Base-by-base conservation (phyloP, 2,329 filamentous ascomycete genomes). In the Paraphaeosphaeria sporulosa region DNA sequence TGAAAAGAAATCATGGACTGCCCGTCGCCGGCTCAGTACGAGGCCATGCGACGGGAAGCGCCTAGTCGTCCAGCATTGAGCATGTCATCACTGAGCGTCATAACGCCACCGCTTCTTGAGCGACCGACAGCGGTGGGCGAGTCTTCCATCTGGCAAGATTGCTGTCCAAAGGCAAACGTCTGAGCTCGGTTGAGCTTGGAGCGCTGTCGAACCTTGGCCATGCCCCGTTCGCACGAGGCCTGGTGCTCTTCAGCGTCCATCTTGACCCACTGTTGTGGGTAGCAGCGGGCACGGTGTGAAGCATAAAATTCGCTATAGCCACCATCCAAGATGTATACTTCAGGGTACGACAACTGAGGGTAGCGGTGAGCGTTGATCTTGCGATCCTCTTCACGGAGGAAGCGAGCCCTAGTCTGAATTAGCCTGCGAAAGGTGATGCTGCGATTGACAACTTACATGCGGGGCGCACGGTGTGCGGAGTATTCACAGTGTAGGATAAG, bases 401-500 rank as follows among this genome's bases (percentile, higher is more conserved):
- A 93, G 71, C 95, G 93, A 52, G 95, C 95, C 82, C 83, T 85
- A 19, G 2, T 19, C 7, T 47, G 27, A 53, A 56, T 78, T 61
- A 77, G 70, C 55, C 36, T 32, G 48, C 23, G 30, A 8, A 21
- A 27, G 1, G 19, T 15, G 7, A 23, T 8, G 10, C 13, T 40
- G 9, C 32, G 32, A 27, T 27, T n/a, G 42, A 23, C 8, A 6
- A 71, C 82, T 76, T 78, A 85, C 91, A 98, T 98, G 64, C 97
- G 89, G 49, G 95, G 95, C 48, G 95, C 95, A 64, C 95, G 92
- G 77, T 98, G 94, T 42, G 93, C 94, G 36, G 95, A 98, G 80
- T 98, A 99, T 81, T 99, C 95, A 86, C 95, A 99, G 81, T 99
- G 95, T 71, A 99, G 92, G 67, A 99, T 89, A 63, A 99, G 80